A percentile compares a stretch with the other conserved stretches of the same genome.
These are phyloP conservation scores for Nectriaceae sp. DNA, from an alignment of 2,329 filamentous ascomycete genomes.

Conservation along the genomic window DNA sequence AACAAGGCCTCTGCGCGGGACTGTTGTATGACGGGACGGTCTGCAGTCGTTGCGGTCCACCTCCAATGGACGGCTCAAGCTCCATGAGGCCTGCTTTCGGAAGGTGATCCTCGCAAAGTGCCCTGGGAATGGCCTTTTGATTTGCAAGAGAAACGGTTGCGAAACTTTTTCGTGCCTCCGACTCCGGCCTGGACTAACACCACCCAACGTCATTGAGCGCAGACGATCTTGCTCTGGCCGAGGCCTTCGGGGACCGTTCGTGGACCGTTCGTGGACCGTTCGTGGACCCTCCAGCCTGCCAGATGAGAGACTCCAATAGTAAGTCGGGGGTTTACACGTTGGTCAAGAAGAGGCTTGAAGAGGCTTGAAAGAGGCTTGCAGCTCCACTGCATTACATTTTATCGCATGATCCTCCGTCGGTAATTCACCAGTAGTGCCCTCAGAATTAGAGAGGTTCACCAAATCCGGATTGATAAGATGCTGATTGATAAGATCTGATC, in stretches of 20 bases:
- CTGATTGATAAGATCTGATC: constrained; percentile 8
- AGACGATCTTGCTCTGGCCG: background rate
- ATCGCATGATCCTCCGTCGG: background rate
- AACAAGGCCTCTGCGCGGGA: background rate
- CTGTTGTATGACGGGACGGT: constrained; percentile 1
- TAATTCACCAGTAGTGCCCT: background rate
- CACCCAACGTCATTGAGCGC: too few species aligned
- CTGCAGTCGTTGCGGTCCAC: too few species aligned
- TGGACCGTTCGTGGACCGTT: too few species aligned
- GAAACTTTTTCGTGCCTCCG: constrained; percentile 2
- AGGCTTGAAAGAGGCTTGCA: background rate
- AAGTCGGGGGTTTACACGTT: background rate
- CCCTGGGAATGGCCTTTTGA: background rate
- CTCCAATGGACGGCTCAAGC: too few species aligned
- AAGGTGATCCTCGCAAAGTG: background rate
- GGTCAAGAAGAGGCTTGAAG: background rate
- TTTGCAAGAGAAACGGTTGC: constrained; percentile 2
- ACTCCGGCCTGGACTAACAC: background rate
- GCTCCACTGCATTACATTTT: background rate
- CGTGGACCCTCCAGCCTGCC: background rate
- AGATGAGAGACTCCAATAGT: background rate
- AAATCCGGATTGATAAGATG: constrained; percentile 11
- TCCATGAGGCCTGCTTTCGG: background rate
- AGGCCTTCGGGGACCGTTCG: background rate
- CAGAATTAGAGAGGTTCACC: background rate